These are phyloP conservation scores for Coemansia interrupta DNA, from an alignment of 192 early-diverging fungal genomes.

Conservation along the genomic window DNA sequence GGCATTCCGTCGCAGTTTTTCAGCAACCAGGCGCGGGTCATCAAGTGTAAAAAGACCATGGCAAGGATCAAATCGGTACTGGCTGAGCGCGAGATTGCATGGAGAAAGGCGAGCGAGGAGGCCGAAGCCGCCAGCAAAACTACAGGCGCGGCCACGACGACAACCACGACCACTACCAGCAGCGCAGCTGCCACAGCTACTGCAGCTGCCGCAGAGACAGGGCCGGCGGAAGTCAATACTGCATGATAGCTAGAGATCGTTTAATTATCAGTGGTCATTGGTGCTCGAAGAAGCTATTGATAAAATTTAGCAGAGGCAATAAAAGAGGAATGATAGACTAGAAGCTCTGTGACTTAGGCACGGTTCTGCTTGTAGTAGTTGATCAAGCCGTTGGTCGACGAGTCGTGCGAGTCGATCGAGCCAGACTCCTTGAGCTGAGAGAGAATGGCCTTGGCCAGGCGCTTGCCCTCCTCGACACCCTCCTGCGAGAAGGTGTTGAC, in stretches of 20 bases:
- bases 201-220: background rate
- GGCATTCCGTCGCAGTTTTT: slow-evolving; percentile 56
- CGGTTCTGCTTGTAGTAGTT: slow-evolving; percentile 76
- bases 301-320: background rate
- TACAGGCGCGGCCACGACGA: background rate
- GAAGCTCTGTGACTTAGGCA: slow-evolving; percentile 6
- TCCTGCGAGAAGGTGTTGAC: slow-evolving; percentile 98
- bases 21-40: slow-evolving; percentile 60
- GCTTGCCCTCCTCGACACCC: slow-evolving; percentile 97
- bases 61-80: slow-evolving; percentile 77
- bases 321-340: background rate
- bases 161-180: background rate
- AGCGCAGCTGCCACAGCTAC: background rate
- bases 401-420: slow-evolving; percentile 74
- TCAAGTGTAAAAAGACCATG: slow-evolving; percentile 82
- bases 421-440: slow-evolving; percentile 71
- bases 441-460: slow-evolving; percentile 93
- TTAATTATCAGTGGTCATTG: no score
- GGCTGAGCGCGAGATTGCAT: slow-evolving; percentile 66
- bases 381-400: slow-evolving; percentile 94
- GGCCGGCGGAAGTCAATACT: background rate
- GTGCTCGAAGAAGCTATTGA: background rate
- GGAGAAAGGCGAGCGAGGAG: slow-evolving; percentile 55
- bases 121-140: background rate
- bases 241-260: background rate